Conservation (phyloP, 2,329 filamentous ascomycete genomes). For the Colletotrichum truncatum region DNA sequence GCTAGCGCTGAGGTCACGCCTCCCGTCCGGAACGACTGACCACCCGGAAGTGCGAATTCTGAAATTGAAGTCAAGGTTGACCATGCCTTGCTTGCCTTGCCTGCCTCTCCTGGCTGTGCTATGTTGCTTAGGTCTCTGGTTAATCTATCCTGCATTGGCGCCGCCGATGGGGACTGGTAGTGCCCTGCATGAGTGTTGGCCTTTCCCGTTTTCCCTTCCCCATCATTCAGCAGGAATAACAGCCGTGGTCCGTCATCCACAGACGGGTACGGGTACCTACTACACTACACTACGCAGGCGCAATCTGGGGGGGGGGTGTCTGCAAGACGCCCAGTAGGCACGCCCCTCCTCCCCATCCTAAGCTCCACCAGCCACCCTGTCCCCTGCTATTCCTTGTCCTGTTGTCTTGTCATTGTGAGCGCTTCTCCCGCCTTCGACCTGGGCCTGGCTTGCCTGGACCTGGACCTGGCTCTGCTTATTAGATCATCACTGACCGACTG, state of each 20-base stretch:
- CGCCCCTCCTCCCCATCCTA: not conserved
- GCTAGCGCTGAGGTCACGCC: constrained; percentile 15
- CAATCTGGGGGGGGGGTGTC: too few relatives aligned
- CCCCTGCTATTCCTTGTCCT: constrained; percentile 30
- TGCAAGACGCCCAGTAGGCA: too few relatives aligned
- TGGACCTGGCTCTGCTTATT: constrained; percentile 28
- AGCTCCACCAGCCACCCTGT: constrained; percentile 29
- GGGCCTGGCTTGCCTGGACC: constrained; percentile 22
- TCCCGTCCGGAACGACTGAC: not conserved
- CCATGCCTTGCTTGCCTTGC: not conserved
- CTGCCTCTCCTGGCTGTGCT: not conserved
- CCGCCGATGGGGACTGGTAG: constrained; percentile 10
- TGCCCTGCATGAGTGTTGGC: constrained; percentile 24
- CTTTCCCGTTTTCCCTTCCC: constrained; percentile 9
- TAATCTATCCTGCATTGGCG: constrained; percentile 26
- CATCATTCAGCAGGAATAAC: not conserved
- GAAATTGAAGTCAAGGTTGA: not conserved
- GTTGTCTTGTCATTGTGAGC: constrained; percentile 30
- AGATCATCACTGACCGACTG: constrained; percentile 29
- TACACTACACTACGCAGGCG: not conserved
- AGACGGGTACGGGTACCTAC: not conserved
- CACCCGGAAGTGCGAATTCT: not conserved
- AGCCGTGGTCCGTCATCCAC: not conserved
- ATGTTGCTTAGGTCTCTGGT: constrained; percentile 20
- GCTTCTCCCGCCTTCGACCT: constrained; percentile 31